Evolutionary conservation across 1,139 yeast species (phyloP).

Genomic region (Nakaseomyces uthaithaninus): DNA sequence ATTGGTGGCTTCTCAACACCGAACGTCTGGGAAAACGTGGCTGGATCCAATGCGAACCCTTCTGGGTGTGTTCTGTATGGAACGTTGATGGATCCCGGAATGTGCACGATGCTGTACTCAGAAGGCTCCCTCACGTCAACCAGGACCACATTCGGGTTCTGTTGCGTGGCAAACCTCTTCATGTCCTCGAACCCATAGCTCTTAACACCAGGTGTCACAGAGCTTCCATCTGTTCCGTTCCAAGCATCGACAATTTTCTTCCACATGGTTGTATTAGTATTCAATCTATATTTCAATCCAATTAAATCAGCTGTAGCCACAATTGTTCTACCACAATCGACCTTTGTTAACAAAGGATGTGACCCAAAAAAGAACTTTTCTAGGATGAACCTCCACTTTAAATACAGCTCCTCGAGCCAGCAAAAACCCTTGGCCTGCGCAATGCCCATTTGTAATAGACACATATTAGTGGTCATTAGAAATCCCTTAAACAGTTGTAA

Average conservation of each 20-base stretch:
- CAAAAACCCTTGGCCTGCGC: no score
- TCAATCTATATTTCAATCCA: neutral
- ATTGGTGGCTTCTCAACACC: constrained; percentile 71
- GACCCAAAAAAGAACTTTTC: no score
- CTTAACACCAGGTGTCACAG: constrained; percentile 37
- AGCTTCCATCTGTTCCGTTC: constrained; percentile 28
- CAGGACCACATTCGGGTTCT: constrained; percentile 42
- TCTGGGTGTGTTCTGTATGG: constrained; percentile 91
- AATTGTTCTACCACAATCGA: no score
- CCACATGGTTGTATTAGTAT: constrained; percentile 17
- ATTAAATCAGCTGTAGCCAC: no score
- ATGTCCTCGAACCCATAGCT: constrained; percentile 49
- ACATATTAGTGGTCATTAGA: no score
- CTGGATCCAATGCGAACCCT: constrained; percentile 67
- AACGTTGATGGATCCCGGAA: constrained; percentile 81
- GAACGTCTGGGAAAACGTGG: constrained; percentile 69
- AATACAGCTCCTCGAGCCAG: no score
- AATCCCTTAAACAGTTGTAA: no score
- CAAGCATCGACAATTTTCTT: constrained; percentile 25
- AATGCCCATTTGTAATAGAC: no score
- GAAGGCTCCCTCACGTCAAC: constrained; percentile 90
- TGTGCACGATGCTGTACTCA: constrained; percentile 51
- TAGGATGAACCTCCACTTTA: no score
- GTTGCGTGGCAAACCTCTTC: constrained; percentile 37
- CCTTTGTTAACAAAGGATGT: no score